Conservation (phyloP, 2,329 filamentous ascomycete genomes). For the Lomentospora prolificans region DNA sequence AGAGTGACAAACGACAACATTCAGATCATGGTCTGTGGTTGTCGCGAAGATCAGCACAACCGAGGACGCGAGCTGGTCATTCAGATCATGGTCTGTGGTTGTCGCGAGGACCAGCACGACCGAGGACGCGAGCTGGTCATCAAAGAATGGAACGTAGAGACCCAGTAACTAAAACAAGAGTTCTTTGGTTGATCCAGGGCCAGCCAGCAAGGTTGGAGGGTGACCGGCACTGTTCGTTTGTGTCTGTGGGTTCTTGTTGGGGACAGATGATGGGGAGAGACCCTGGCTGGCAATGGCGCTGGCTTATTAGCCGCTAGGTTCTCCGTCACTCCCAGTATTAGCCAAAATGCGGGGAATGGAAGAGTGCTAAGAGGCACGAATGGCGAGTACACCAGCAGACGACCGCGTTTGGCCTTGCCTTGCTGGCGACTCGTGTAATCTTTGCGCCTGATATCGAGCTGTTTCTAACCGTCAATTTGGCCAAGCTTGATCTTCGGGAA, state of each 20-base stretch:
- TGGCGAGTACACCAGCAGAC: neutral
- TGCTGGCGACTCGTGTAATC: neutral
- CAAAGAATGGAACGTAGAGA: neutral
- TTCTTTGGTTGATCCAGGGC: neutral
- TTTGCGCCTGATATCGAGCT: neutral
- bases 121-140: no score
- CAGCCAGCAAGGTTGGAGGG: neutral
- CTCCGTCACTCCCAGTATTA: constrained; percentile 8
- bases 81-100: no score
- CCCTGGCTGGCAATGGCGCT: no score
- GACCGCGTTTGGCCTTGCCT: neutral
- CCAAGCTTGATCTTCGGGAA: neutral
- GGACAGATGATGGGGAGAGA: neutral
- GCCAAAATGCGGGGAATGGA: constrained; percentile 11
- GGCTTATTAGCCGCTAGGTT: constrained; percentile 2
- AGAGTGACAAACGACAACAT: neutral
- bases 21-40: no score
- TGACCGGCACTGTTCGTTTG: neutral
- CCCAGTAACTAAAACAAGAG: neutral
- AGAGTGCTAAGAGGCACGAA: neutral
- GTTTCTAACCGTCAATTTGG: neutral
- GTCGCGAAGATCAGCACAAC: no score
- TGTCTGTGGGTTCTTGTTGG: neutral
- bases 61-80: no score
- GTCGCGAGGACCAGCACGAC: no score